Conservation (phyloP, 345 rosid genomes). For the Aquilaria malaccensis region DNA sequence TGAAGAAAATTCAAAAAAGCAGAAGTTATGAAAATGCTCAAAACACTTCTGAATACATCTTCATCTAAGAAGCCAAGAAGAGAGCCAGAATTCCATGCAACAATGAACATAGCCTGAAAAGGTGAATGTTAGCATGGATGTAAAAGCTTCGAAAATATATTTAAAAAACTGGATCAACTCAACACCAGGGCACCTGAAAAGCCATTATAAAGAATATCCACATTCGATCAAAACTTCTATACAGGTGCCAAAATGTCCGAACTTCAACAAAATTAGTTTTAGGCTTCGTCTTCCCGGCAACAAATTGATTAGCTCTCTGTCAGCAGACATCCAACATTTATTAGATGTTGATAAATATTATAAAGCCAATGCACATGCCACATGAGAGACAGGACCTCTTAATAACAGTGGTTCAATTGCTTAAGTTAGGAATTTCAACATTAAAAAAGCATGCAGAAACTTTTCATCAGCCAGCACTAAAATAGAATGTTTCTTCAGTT, state of each 20-base stretch:
- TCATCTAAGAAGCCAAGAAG: slow-evolving; percentile 48
- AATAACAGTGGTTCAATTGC: neutral
- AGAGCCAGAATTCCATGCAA: slow-evolving; percentile 84
- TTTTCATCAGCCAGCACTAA: too few species aligned
- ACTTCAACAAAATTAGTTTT: slow-evolving; percentile 98
- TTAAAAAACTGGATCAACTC: slow-evolving; percentile 11
- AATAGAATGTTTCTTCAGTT: too few species aligned
- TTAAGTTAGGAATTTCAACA: neutral
- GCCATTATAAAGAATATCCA: slow-evolving; percentile 90
- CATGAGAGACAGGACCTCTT: neutral
- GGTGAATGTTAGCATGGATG: slow-evolving; percentile 12
- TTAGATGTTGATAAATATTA: slow-evolving; percentile 1
- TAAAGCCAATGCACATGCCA: neutral
- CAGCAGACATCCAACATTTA: slow-evolving; percentile 8
- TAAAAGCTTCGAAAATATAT: slow-evolving; percentile 11
- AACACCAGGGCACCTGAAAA: slow-evolving; percentile 56
- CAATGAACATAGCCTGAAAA: slow-evolving; percentile 81
- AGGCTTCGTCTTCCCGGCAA: slow-evolving; percentile 55
- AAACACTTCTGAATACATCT: slow-evolving; percentile 51
- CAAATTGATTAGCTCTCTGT: slow-evolving; percentile 50
- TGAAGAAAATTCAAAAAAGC: slow-evolving; percentile 83
- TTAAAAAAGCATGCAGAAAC: slow-evolving; percentile 2
- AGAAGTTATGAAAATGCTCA: slow-evolving; percentile 83
- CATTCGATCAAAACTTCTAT: slow-evolving; percentile 93
- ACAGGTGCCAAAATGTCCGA: slow-evolving; percentile 93